Percentiles rank a stretch among this genome's conserved stretches.
These are phyloP conservation scores for Cercospora janseana DNA, from an alignment of 2,329 filamentous ascomycete genomes.

Conservation along the genomic window DNA sequence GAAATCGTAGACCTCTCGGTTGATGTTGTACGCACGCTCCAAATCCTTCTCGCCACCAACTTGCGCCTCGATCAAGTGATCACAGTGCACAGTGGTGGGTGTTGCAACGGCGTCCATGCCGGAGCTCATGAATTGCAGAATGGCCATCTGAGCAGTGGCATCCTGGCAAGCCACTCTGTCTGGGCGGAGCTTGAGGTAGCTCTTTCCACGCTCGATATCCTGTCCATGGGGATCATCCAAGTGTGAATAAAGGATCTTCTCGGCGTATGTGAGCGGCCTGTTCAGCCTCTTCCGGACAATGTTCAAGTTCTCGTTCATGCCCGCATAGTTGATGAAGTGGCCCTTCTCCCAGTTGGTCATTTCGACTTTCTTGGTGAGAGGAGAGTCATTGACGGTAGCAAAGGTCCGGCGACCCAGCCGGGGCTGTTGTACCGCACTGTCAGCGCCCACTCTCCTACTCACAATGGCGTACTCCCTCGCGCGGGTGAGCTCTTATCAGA, in stretches of 20 bases:
- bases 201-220: slow-evolving; percentile 92
- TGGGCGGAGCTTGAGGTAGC: slow-evolving; percentile 93
- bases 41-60: slow-evolving; percentile 91
- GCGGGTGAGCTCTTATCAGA: slow-evolving; percentile 20
- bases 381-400: slow-evolving; percentile 81
- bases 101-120: slow-evolving; percentile 95
- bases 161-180: slow-evolving; percentile 99
- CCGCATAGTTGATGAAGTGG: slow-evolving; percentile 98
- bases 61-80: slow-evolving; percentile 98
- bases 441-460: slow-evolving; percentile 17
- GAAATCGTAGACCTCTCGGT: slow-evolving; percentile 96
- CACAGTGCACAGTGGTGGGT: slow-evolving; percentile 94
- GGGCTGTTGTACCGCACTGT: slow-evolving; percentile 29
- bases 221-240: slow-evolving; percentile 94
- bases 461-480: slow-evolving; percentile 16
- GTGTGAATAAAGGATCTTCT: slow-evolving; percentile 99
- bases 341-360: slow-evolving; percentile 96
- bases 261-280: slow-evolving; percentile 88
- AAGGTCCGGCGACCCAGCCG: slow-evolving; percentile 59
- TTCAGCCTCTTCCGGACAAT: slow-evolving; percentile 79
- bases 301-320: slow-evolving; percentile 96
- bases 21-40: slow-evolving; percentile 83
- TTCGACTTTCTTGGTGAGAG: slow-evolving; percentile 91
- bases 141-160: slow-evolving; percentile 99
- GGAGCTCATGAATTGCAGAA: slow-evolving; percentile 99